Conservation (phyloP, 2,329 filamentous ascomycete species). For the Aspergillus sp. region DNA sequence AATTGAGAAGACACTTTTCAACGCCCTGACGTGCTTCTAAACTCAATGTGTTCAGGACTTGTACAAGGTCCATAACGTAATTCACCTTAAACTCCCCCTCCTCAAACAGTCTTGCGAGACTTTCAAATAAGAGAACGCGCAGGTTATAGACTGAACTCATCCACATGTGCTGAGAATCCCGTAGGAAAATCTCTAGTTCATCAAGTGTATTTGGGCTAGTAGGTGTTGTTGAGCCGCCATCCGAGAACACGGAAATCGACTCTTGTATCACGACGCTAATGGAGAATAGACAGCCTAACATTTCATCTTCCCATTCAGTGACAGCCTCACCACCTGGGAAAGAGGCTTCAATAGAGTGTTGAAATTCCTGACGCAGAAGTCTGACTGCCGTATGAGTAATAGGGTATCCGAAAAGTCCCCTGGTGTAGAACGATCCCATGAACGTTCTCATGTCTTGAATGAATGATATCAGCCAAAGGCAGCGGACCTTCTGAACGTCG, state of each 20-base stretch:
- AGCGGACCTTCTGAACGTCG: slow-evolving; percentile 21
- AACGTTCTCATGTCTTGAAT: slow-evolving; percentile 25
- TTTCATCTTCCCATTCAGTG: slow-evolving; percentile 4
- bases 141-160: slow-evolving; percentile 6
- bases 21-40: slow-evolving; percentile 18
- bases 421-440: slow-evolving; percentile 15
- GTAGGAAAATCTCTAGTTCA: slow-evolving; percentile 6
- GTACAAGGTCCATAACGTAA: slow-evolving; percentile 12
- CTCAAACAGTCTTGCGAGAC: slow-evolving; percentile 1
- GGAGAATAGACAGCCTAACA: slow-evolving; percentile 11
- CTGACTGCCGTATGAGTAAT: slow-evolving; percentile 9
- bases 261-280: slow-evolving; percentile 16
- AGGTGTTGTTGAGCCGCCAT: background rate
- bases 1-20: slow-evolving; percentile 19
- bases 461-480: slow-evolving; percentile 25
- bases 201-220: slow-evolving; percentile 1
- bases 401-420: slow-evolving; percentile 9
- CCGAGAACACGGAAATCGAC: slow-evolving; percentile 5
- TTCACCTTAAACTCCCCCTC: slow-evolving; percentile 8
- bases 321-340: background rate
- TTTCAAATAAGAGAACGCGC: slow-evolving; percentile 7
- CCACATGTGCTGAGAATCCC: slow-evolving; percentile 5
- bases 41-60: slow-evolving; percentile 14
- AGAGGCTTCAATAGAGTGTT: slow-evolving; percentile 1
- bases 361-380: slow-evolving; percentile 12